A percentile compares a stretch with the other conserved stretches of the same genome.
These are phyloP conservation scores for Fusarium sp. DNA, from an alignment of 2,329 filamentous ascomycete genomes.

Conservation along the genomic window DNA sequence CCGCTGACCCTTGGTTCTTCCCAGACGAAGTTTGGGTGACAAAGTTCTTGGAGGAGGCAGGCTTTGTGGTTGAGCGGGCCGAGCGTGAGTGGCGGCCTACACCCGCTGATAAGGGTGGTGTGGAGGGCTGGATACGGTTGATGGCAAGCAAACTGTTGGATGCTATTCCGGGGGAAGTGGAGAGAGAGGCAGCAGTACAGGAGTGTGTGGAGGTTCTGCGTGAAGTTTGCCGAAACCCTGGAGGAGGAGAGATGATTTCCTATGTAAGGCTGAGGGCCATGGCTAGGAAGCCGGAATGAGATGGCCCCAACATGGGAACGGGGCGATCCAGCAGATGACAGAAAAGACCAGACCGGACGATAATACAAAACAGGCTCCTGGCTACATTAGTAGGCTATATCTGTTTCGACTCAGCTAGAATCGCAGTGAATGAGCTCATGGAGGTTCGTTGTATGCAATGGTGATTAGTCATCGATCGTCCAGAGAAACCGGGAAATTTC, in stretches of 20 bases:
- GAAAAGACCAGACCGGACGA: neutral
- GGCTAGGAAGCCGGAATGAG: constrained; percentile 51
- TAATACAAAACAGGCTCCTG: neutral
- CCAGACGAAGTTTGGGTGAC: constrained; percentile 71
- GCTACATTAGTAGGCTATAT: neutral
- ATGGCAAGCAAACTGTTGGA: constrained; percentile 71
- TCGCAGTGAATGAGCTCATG: neutral
- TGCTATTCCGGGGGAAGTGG: constrained; percentile 54
- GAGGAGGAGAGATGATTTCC: constrained; percentile 65
- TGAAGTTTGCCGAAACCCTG: constrained; percentile 63
- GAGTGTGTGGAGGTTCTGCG: constrained; percentile 67
- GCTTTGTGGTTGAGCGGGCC: constrained; percentile 60
- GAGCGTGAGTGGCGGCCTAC: constrained; percentile 76
- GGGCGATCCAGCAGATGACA: neutral
- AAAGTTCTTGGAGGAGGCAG: constrained; percentile 56
- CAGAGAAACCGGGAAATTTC: constrained; percentile 33
- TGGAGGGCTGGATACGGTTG: constrained; percentile 73
- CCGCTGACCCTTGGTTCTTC: constrained; percentile 76
- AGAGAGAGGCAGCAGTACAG: constrained; percentile 63
- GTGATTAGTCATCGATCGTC: constrained; percentile 42
- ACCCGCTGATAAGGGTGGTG: constrained; percentile 64
- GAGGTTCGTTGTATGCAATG: constrained; percentile 16
- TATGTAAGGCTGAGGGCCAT: constrained; percentile 66
- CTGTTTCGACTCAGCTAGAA: neutral
- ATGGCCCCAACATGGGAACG: neutral